phyloP scores from a whole-genome alignment of 805 yeast species.

The Candida berthetii region DNA sequence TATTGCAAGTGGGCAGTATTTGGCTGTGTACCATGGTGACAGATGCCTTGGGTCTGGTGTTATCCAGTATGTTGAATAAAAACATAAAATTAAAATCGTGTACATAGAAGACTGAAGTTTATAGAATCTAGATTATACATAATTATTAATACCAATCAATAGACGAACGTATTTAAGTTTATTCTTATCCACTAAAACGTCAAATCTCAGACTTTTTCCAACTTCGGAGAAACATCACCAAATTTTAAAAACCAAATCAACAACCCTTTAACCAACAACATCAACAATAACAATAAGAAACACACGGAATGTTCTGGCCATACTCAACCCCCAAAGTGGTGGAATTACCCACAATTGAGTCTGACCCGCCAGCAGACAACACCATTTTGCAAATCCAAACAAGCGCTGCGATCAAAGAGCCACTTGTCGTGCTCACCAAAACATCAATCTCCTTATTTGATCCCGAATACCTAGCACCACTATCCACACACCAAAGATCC shows the following conservation, averaged over 20 bases:
- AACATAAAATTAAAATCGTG: not conserved
- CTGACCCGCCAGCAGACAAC: not conserved
- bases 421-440: slow-evolving; percentile 24
- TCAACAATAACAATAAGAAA: no score
- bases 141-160: no score
- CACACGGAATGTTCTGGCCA: slow-evolving; percentile 10
- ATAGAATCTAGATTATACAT: no score
- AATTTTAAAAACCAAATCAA: no score
- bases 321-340: slow-evolving; percentile 5
- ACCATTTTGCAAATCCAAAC: not conserved
- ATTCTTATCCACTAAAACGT: no score
- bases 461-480: slow-evolving; percentile 24
- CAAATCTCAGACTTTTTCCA: no score
- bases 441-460: slow-evolving; percentile 25
- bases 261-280: no score
- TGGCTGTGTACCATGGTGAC: slow-evolving; percentile 65
- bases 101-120: no score
- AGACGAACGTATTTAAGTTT: no score
- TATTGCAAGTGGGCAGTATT: slow-evolving; percentile 84
- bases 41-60: slow-evolving; percentile 63
- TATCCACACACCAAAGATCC: slow-evolving; percentile 28
- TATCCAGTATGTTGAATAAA: slow-evolving; percentile 16
- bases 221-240: no score
- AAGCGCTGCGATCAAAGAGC: not conserved
- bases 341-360: not conserved